Base-by-base conservation (phyloP, 371 early-diverging fungal species). In the Batrachochytrium dendrobatidis region DNA sequence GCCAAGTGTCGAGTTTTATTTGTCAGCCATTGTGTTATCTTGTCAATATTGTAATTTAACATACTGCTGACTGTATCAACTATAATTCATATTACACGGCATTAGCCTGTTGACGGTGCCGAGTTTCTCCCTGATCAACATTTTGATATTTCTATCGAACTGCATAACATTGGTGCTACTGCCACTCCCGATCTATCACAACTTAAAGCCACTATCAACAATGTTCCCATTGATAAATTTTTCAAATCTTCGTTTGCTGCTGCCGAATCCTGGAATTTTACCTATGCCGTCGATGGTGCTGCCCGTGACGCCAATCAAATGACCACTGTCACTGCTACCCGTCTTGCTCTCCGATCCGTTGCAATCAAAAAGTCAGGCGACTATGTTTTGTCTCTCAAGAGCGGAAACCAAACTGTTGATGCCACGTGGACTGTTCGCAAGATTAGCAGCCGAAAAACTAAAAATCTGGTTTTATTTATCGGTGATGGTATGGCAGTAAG, bases 381-480 rank as follows among this genome's bases (percentile, higher is more conserved):
- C n/a, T n/a, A n/a, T n/a, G n/a, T n/a, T n/a, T n/a, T n/a, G n/a
- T n/a, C n/a, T n/a, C 64, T 80, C 67, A 68, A 65, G 66, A 63
- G 62, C 56, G 81, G 76, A 31, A 63, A 68, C 58, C 72, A 64
- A 52, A 61, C 62, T 45, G 73, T 69, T 31, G 33, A 61, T 56
- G 76, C 76, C 39, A 35, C 51, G 52, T 82, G 82, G 82, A 66
- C 61, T 54, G 80, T 77, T 57, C 62, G 71, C 39, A 76, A 73
- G 58, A 59, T 66, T n/a, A 69, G 72, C 45, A 76, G 73, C 65
- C 77, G 81, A 61, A 80, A 82, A 64, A 86, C 83, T 58, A 86
- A 86, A 75, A 87, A 87, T 69, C 80, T 83, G 8, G 78, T 85
- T 48, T 59, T 86, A 32, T 86, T 87, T 69, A 84, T 87, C 58